Base-by-base conservation (phyloP, 352 stramenopile genomes). In the Phytophthora tubulina region DNA sequence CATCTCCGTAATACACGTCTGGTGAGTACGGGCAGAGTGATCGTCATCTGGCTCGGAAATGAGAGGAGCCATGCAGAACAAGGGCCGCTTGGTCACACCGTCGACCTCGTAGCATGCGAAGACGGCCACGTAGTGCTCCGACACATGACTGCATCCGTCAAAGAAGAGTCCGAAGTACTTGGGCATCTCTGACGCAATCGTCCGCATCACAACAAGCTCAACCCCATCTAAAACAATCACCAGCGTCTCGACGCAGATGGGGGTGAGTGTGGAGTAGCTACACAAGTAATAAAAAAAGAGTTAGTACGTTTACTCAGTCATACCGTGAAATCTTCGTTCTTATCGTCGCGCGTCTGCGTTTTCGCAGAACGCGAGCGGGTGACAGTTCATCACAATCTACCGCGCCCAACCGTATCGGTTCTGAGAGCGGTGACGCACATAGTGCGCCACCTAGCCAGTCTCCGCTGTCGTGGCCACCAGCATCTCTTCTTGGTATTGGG, bases 81-180 rank as follows among this genome's bases (percentile, higher is more conserved):
- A 41, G 10, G 36, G 14, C 5, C 9, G 27, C 38, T 31, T 41
- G 9, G 7, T 17, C 8, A 50, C 45, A 2, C 33, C 30, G 17
- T 30, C 15, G 11, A 59, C 15, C 15, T 56, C 51, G 13, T 50
- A 69, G 10, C 41, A 63, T 10, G 32, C 39, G 11, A 69, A 69
- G 6, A 69, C 52, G 8, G 62, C 62, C 10, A 69, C 32, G 32
- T 48, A 63, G 33, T 56, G 62, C 39, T 57, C 50, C 0, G 42
- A 69, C 2, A 15, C 21, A 41, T 69, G 62, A 15, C 31, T 63
- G 50, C 39, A 69, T 7, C 62, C 39, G 42, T 62, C 62, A 45
- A 69, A 50, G 4, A 69, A 32, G 33, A 69, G 32, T 7, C 61
- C 61, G 35, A 68, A 61, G 13, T 30, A 35, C 4, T 36, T 35